Evolutionary conservation across 768 basidiomycete genomes (phyloP), one percentile per base, ranked within the genome.

Genomic region (Boletellus ananas): DNA sequence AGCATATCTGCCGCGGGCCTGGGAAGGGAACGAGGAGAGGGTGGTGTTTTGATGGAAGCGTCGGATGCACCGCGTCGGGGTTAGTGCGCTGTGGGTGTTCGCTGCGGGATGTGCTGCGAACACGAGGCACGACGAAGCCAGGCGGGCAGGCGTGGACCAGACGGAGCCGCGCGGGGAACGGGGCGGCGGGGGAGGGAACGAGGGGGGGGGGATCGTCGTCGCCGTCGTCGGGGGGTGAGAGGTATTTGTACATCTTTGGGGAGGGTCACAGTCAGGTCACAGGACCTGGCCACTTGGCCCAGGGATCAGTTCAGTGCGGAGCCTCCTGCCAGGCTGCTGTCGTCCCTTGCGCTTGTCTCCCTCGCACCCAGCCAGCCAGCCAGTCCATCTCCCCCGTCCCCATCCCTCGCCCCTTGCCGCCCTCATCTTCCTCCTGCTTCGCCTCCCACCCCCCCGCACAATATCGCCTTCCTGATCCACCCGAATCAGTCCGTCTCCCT

Each of bases 161-260:
- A 25, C 4, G 23, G 37, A 12, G 13, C 9, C 9, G 37, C 20
- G 13, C 6, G 17, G 27, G 27, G 17, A 4, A 17, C 29, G 29
- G 29, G 29, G 29, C 8, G 29, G 29, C 29, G 18, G 17, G 18
- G 20, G 18, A 7, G 36, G 20, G 37, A 10, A 21, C 9, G 17
- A 17, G 6, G 13, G 10, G 3, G 27, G n/a, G 17, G 10, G 27
- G 7, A n/a, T n/a, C n/a, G 13, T n/a, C n/a, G 42, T 33, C 42
- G 42, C 21, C 44, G 34, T n/a, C 21, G 38, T n/a, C 14, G 33
- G 37, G 13, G 27, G 21, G 27, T 23, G 40, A 8, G 21, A 37
- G 34, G 49, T 58, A 56, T 64, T 57, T 61, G 62, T 65, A 64
- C 59, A 57, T 70, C 62, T 70, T 70, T 68, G 66, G 52, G 23